phyloP scores from a whole-genome alignment of 352 stramenopile genomes.

The Phytophthora cajani region DNA sequence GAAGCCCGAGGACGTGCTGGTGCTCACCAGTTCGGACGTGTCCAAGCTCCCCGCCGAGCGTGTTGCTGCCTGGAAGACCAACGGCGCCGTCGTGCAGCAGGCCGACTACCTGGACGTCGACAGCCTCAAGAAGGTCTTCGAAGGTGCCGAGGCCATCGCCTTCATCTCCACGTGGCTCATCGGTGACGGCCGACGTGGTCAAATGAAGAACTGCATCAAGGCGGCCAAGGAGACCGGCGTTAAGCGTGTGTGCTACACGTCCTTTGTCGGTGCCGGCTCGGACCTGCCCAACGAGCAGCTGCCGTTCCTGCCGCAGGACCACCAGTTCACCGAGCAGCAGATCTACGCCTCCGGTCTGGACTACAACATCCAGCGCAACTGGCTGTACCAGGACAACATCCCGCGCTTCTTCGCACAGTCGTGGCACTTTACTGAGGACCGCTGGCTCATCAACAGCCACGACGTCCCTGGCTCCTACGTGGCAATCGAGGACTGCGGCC shows the following conservation, averaged over 20 bases:
- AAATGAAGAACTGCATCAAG: constrained; percentile 27
- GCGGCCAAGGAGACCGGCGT: constrained; percentile 27
- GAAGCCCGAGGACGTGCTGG: constrained; percentile 28
- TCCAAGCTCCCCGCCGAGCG: background rate
- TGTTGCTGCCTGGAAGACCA: background rate
- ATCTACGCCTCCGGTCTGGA: constrained; percentile 21
- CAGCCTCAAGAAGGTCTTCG: constrained; percentile 29
- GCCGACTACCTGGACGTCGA: constrained; percentile 7
- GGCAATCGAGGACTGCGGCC: constrained; percentile 18
- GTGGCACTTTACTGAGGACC: constrained; percentile 33
- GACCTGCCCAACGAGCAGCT: constrained; percentile 27
- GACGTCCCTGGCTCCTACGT: constrained; percentile 17
- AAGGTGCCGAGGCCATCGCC: constrained; percentile 26
- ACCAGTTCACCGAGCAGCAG: constrained; percentile 34
- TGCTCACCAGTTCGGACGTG: constrained; percentile 8
- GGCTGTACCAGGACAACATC: constrained; percentile 36
- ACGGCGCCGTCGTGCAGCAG: constrained; percentile 4
- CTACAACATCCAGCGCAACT: constrained; percentile 38
- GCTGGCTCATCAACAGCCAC: constrained; percentile 33
- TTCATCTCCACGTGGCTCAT: constrained; percentile 38
- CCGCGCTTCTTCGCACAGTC: constrained; percentile 31
- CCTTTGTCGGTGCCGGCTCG: constrained; percentile 16
- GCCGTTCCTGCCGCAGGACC: constrained; percentile 30
- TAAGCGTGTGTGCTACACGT: constrained; percentile 37
- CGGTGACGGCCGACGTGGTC: constrained; percentile 29